A percentile compares a stretch with the other conserved stretches of the same genome.
Evolutionary conservation across 345 rosid genomes (phyloP).

Genomic region (Theobroma cacao): DNA sequence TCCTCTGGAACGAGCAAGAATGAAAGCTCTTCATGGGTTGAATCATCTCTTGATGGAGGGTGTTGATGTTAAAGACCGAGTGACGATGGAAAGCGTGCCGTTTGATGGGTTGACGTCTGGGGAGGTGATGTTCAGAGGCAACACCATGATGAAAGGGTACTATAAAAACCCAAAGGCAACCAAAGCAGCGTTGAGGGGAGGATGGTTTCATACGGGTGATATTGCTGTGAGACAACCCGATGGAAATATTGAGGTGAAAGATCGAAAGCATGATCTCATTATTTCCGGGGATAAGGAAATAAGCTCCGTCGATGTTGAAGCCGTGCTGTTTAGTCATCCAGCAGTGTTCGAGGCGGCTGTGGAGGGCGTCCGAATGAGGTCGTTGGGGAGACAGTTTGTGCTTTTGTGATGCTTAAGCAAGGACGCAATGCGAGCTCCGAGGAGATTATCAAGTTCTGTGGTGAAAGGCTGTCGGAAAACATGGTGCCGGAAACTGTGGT

Average conservation of each 20-base stretch:
- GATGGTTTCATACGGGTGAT: slow-evolving; percentile 2
- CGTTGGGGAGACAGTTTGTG: background rate
- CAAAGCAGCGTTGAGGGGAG: background rate
- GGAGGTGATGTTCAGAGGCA: slow-evolving; percentile 2
- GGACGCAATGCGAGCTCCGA: background rate
- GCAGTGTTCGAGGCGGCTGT: background rate
- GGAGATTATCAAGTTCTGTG: background rate
- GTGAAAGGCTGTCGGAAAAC: background rate
- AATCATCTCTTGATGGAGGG: background rate
- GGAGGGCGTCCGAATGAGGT: background rate
- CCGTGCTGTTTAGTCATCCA: background rate
- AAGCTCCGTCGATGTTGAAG: background rate
- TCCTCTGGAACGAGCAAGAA: background rate
- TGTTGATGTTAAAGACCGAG: background rate
- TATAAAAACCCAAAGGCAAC: background rate
- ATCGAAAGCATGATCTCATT: background rate
- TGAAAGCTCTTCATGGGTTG: background rate
- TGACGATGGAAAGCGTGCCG: background rate
- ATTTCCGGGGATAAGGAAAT: background rate
- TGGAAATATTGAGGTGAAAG: background rate
- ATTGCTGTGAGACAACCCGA: background rate
- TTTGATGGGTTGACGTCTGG: background rate
- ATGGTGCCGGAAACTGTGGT: background rate
- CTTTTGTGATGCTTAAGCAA: background rate
- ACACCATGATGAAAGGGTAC: background rate